These are phyloP conservation scores for Chloropicon primus DNA, from an alignment of 139 green algal genomes.

Conservation along the genomic window DNA sequence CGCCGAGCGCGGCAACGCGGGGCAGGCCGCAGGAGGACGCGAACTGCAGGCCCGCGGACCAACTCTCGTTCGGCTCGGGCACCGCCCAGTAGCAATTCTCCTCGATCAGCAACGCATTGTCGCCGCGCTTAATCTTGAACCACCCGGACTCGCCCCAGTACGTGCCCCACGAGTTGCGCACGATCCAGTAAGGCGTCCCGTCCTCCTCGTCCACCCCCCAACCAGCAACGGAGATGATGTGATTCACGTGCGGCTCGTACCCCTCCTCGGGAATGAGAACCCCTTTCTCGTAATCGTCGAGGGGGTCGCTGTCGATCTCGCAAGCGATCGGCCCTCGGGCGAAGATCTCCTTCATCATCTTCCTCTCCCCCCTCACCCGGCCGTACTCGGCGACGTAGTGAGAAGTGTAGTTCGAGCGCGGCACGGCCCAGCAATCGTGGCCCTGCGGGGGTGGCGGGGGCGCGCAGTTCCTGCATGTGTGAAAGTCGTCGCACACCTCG, in stretches of 20 bases:
- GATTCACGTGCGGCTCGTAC: slow-evolving; percentile 41
- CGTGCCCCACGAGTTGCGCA: too few species aligned
- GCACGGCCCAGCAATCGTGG: slow-evolving; percentile 30
- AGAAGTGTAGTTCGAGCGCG: slow-evolving; percentile 43
- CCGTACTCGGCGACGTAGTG: slow-evolving; percentile 50
- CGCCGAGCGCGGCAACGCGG: too few species aligned
- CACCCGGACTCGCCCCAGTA: too few species aligned
- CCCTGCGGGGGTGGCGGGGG: slow-evolving; percentile 33
- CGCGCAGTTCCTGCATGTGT: slow-evolving; percentile 24
- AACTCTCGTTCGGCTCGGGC: too few species aligned
- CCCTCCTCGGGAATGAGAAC: slow-evolving; percentile 26
- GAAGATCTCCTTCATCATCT: slow-evolving; percentile 78
- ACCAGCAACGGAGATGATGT: slow-evolving; percentile 70
- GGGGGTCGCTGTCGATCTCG: slow-evolving; percentile 49
- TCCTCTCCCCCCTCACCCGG: slow-evolving; percentile 29
- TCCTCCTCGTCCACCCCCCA: slow-evolving; percentile 60
- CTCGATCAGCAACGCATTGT: too few species aligned
- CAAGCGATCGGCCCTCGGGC: slow-evolving; percentile 64
- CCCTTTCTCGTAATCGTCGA: slow-evolving; percentile 47
- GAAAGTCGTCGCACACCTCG: slow-evolving; percentile 26
- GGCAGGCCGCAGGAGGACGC: too few species aligned
- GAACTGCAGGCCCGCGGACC: too few species aligned
- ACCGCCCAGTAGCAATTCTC: too few species aligned
- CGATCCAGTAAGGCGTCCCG: too few species aligned
- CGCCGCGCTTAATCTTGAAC: too few species aligned